A percentile compares a stretch with the other conserved stretches of the same genome.
Conservation (phyloP, 106 monocot species). For the Phalaenopsis equestris region DNA sequence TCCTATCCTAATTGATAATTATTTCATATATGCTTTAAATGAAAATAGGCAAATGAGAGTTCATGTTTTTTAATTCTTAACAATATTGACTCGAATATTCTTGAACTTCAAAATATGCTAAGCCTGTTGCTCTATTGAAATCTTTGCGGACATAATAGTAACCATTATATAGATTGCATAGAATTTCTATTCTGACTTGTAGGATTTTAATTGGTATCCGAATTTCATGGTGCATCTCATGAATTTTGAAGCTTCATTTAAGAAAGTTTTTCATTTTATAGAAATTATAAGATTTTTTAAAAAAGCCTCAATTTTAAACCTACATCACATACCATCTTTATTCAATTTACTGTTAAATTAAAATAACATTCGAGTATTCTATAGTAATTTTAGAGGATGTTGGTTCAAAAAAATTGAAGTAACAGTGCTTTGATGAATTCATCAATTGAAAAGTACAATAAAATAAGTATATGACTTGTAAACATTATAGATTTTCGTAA, state of each 20-base stretch:
- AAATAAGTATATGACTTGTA: not conserved
- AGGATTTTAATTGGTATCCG: not conserved
- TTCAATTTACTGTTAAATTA: not conserved
- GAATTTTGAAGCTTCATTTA: not conserved
- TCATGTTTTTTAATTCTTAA: not conserved
- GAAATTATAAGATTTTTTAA: not conserved
- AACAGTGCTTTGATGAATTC: not conserved
- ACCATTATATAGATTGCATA: not conserved
- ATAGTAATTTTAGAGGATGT: too few relatives aligned
- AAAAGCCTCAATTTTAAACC: not conserved
- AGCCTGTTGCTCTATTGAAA: not conserved
- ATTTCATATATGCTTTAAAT: not conserved
- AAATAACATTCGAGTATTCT: too few relatives aligned
- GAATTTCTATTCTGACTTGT: not conserved
- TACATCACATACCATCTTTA: not conserved
- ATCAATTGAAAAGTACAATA: not conserved
- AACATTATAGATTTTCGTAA: not conserved
- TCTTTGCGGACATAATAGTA: not conserved
- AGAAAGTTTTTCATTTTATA: not conserved
- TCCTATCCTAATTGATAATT: not conserved
- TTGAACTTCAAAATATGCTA: not conserved
- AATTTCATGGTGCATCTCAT: not conserved
- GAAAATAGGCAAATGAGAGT: not conserved
- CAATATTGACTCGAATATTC: not conserved
- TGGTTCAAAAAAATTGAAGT: not conserved